Evolutionary conservation across 2,329 filamentous ascomycete genomes (phyloP), one percentile per base, ranked within the genome.

Genomic region (Phyllosticta citribraziliensis): DNA sequence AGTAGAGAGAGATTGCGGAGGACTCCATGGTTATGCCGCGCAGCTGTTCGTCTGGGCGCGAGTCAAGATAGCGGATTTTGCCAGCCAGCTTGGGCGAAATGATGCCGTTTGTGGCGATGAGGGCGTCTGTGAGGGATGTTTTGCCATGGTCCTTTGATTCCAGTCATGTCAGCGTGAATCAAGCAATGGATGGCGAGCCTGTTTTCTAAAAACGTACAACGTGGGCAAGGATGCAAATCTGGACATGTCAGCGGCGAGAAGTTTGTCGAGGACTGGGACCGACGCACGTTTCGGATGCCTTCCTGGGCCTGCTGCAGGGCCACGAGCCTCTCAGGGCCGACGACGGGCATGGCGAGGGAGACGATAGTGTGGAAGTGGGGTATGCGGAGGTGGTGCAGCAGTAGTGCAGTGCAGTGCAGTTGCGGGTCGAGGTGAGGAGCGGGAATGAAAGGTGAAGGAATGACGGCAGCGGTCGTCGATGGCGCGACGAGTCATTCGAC

Each of bases 1-100:
- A 99, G 76, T 89, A 95, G 35, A 99, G 80, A 0, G 94, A 97
- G 65, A 99, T 99, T 64, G 94, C 94, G 5, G 93, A 97, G 0
- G 94, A 97, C 74, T 99, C 94, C 94, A 99, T 99, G n/a, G 94
- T 99, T 71, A 99, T 99, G 61, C 94, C 94, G 66, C 94, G 88
- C 17, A 89, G 83, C 76, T 99, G 94, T 74, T 99, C 94, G 75
- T 99, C 94, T 1, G 93, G 93, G 52, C 94, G 83, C 22, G 94
- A 97, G 77, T 99, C 94, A 63, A 99, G 85, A 71, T 97, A 99
- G 66, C 94, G 88, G 75, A 99, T 95, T 80, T 97, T 97, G 74
- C 94, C 94, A 61, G 94, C 94, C 70, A 97, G 82, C 73, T 97
- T 97, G 61, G 93, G 90, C 30, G 94, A 97, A 71, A 99, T 99